Evolutionary conservation across 306 rosid species (phyloP).

Genomic region (Dryas octopetala): DNA sequence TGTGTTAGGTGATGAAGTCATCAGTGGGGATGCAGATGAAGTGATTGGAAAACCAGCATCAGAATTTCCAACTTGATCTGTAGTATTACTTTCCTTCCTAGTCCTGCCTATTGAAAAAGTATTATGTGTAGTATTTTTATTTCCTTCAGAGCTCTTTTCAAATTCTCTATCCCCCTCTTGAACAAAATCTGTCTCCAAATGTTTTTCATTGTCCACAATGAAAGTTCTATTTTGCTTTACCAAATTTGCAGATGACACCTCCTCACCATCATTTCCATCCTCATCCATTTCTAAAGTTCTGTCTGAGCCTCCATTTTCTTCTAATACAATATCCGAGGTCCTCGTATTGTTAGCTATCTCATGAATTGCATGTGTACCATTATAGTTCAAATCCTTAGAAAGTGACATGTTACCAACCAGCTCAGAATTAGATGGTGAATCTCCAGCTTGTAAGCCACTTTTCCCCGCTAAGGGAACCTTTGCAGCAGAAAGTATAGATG

Average conservation of each 20-base stretch:
- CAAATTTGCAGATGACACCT: slow-evolving; percentile 16
- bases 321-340: slow-evolving; percentile 21
- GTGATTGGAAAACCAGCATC: slow-evolving; percentile 32
- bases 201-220: slow-evolving; percentile 12
- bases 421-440: slow-evolving; percentile 29
- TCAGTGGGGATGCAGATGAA: slow-evolving; percentile 33
- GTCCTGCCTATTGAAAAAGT: slow-evolving; percentile 24
- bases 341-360: slow-evolving; percentile 28
- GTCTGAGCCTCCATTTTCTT: slow-evolving; percentile 26
- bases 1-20: slow-evolving; percentile 24
- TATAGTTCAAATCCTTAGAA: slow-evolving; percentile 36
- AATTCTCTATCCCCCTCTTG: slow-evolving; percentile 25
- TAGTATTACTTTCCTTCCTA: slow-evolving; percentile 23
- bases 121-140: slow-evolving; percentile 24
- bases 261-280: slow-evolving; percentile 15
- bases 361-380: slow-evolving; percentile 15
- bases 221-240: slow-evolving; percentile 34
- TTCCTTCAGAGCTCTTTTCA: slow-evolving; percentile 25
- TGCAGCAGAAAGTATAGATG: slow-evolving; percentile 39
- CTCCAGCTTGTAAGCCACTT: slow-evolving; percentile 27
- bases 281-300: slow-evolving; percentile 33
- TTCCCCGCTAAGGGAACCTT: slow-evolving; percentile 29
- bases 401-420: slow-evolving; percentile 15
- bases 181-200: slow-evolving; percentile 28
- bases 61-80: slow-evolving; percentile 28